A percentile compares a stretch with the other conserved stretches of the same genome.
Evolutionary conservation across 495 filamentous ascomycete species (phyloP).

Genomic region (Hyaloscypha bicolor): DNA sequence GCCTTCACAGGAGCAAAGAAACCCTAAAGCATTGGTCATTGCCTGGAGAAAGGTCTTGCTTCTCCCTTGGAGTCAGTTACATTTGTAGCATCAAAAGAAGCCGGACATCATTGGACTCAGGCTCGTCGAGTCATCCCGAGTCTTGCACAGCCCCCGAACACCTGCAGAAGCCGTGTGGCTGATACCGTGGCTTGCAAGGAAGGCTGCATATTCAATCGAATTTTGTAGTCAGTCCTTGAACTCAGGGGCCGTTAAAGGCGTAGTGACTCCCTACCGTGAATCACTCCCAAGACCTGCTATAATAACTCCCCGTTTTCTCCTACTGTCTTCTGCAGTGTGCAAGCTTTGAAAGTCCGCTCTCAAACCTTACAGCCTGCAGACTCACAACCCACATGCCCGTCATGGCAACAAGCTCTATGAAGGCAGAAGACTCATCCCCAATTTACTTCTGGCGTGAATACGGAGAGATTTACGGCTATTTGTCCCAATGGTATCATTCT

Average conservation of each 20-base stretch:
- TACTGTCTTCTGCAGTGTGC: not conserved
- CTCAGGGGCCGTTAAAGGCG: not conserved
- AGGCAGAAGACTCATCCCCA: not conserved
- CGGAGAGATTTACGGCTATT: constrained; percentile 6
- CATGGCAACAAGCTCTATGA: not conserved
- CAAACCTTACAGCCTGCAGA: not conserved
- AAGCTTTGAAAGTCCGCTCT: not conserved
- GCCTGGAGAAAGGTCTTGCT: no score
- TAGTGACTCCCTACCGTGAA: not conserved
- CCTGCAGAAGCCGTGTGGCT: not conserved
- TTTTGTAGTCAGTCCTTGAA: not conserved
- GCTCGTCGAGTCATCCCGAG: no score
- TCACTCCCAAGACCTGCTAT: not conserved
- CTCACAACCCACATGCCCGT: not conserved
- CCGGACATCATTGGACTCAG: not conserved
- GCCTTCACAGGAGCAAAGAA: not conserved
- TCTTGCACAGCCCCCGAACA: no score
- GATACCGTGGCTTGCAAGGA: not conserved
- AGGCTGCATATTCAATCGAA: not conserved
- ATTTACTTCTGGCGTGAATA: constrained; percentile 28
- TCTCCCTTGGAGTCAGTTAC: not conserved
- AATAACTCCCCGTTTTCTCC: not conserved
- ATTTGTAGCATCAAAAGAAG: not conserved
- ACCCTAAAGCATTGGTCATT: no score
- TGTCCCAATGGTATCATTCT: constrained; percentile 25